A percentile compares a stretch with the other conserved stretches of the same genome.
These are phyloP conservation scores for Zygoascus sp. DNA, from an alignment of 1,139 yeast species.

Conservation along the genomic window DNA sequence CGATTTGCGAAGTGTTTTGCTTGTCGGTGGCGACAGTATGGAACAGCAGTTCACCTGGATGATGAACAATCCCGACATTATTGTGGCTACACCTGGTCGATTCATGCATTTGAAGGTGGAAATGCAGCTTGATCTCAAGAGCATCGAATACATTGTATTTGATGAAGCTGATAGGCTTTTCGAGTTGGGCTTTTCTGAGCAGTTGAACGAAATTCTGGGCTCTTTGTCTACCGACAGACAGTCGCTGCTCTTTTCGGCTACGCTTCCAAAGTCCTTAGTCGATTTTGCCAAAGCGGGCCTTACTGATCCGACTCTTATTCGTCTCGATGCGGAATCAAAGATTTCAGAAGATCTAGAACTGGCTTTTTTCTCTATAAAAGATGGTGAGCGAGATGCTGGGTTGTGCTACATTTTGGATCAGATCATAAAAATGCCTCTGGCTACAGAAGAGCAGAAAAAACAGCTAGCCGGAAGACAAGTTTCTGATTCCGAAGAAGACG, in stretches of 20 bases:
- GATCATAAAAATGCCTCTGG: slow-evolving; percentile 79
- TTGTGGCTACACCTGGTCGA: slow-evolving; percentile 97
- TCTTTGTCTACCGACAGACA: slow-evolving; percentile 80
- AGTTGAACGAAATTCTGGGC: slow-evolving; percentile 81
- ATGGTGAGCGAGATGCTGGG: slow-evolving; percentile 86
- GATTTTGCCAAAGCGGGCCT: slow-evolving; percentile 98
- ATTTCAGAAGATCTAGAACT: slow-evolving; percentile 86
- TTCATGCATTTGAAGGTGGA: slow-evolving; percentile 92
- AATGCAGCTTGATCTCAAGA: slow-evolving; percentile 79
- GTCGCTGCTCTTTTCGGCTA: slow-evolving; percentile 87
- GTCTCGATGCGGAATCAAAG: slow-evolving; percentile 88
- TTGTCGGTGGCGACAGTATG: slow-evolving; percentile 96
- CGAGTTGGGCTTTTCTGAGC: slow-evolving; percentile 96
- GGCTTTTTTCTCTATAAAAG: slow-evolving; percentile 79
- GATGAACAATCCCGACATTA: slow-evolving; percentile 91
- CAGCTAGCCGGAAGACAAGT: slow-evolving; percentile 47
- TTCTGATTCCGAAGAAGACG: slow-evolving; percentile 47
- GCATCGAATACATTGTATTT: slow-evolving; percentile 85
- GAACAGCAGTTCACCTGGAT: slow-evolving; percentile 93
- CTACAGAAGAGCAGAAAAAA: slow-evolving; percentile 47
- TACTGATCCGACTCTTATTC: slow-evolving; percentile 82
- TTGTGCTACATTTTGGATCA: slow-evolving; percentile 70
- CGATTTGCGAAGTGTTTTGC: slow-evolving; percentile 69
- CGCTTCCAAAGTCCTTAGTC: slow-evolving; percentile 85
- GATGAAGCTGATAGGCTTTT: slow-evolving; percentile 98